These are phyloP conservation scores for Betula pendula DNA, from an alignment of 306 rosid genomes.

Conservation along the genomic window DNA sequence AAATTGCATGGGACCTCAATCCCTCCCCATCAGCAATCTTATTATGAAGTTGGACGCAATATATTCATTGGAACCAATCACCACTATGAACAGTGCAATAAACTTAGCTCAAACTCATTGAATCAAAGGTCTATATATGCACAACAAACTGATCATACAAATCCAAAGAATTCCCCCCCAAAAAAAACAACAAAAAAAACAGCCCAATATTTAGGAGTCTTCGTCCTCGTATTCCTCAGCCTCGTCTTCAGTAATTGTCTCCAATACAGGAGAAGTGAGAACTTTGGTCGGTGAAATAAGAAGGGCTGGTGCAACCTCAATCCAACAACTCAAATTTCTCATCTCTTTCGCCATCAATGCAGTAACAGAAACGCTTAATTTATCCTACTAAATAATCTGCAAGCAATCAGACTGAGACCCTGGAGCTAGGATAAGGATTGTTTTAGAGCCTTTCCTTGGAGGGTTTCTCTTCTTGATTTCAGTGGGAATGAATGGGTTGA, in stretches of 20 bases:
- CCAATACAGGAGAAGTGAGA: conserved; percentile 48
- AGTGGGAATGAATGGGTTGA: background rate
- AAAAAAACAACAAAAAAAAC: too few species aligned
- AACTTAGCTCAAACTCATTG: background rate
- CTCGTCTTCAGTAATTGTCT: conserved; percentile 62
- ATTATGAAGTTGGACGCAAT: too few species aligned
- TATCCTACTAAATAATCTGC: background rate
- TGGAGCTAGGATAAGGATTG: background rate
- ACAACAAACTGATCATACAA: background rate
- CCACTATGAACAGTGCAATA: too few species aligned
- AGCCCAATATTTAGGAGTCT: background rate
- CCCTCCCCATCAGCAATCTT: too few species aligned
- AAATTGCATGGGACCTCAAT: too few species aligned
- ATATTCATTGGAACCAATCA: too few species aligned
- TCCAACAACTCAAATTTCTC: conserved; percentile 35
- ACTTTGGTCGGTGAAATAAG: conserved; percentile 39
- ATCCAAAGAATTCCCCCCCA: too few species aligned
- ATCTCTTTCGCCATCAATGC: conserved; percentile 49
- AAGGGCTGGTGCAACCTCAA: conserved; percentile 54
- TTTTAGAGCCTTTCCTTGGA: background rate
- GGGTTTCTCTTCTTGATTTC: background rate
- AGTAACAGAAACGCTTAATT: background rate
- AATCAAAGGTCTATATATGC: background rate
- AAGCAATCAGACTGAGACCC: background rate
- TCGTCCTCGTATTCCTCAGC: conserved; percentile 22